Percentiles rank a stretch among this genome's conserved stretches.
These are phyloP conservation scores for Ceratocystis colombiana DNA, from an alignment of 2,329 filamentous ascomycete species.

Conservation along the genomic window DNA sequence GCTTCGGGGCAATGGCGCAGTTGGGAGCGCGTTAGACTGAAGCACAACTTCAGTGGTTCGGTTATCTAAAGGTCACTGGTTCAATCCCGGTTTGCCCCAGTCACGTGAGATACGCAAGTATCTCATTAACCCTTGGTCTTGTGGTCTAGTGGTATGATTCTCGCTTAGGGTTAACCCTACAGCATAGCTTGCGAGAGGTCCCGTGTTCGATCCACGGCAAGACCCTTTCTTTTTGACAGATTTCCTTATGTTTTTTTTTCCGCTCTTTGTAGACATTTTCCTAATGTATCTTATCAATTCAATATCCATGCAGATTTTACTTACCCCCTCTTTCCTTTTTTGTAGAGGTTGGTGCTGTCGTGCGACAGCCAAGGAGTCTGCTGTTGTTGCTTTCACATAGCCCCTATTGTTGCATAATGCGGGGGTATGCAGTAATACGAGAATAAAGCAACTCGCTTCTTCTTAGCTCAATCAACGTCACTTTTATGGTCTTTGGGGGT, in stretches of 20 bases:
- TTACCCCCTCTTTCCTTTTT: constrained; percentile 7
- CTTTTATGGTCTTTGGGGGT: background rate
- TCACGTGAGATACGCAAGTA: background rate
- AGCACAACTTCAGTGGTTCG: constrained; percentile 25
- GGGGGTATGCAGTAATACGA: constrained; percentile 18
- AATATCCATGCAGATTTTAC: background rate
- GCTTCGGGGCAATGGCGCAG: constrained; percentile 24
- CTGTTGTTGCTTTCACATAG: background rate
- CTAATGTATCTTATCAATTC: too few relatives aligned
- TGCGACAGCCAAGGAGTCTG: too few relatives aligned
- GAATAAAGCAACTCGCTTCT: background rate
- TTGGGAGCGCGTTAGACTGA: constrained; percentile 26
- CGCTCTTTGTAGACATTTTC: background rate
- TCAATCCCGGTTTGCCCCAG: constrained; percentile 26
- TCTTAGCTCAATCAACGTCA: constrained; percentile 6
- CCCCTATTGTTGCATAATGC: constrained; percentile 19
- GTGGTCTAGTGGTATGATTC: constrained; percentile 62
- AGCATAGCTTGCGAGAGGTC: constrained; percentile 28
- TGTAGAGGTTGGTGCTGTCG: background rate
- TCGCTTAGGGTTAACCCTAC: constrained; percentile 50
- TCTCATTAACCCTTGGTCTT: constrained; percentile 32
- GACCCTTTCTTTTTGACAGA: constrained; percentile 19
- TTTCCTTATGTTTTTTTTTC: background rate
- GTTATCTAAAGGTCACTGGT: constrained; percentile 26
- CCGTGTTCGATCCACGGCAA: constrained; percentile 29